Evolutionary conservation across 306 rosid genomes (phyloP).

Genomic region (Trifolium fragiferum): DNA sequence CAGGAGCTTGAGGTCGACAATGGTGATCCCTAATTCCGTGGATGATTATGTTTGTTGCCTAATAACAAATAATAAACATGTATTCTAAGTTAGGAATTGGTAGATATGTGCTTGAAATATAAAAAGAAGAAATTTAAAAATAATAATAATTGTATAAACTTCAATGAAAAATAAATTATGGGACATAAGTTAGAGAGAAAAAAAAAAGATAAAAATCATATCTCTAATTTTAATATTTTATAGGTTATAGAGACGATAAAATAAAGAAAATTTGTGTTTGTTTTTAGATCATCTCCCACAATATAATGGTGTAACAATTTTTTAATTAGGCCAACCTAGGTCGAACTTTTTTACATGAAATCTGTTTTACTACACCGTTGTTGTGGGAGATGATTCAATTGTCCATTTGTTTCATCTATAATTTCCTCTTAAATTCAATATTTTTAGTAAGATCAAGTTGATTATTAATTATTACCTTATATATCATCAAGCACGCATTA

Average conservation of each 20-base stretch:
- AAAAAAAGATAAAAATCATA: background rate
- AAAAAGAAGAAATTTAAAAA: background rate
- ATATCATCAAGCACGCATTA: constrained; percentile 44
- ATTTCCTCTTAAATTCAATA: background rate
- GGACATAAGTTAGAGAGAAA: background rate
- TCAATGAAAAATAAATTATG: background rate
- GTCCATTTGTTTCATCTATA: background rate
- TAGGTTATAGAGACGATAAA: background rate
- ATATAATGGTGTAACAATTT: no score
- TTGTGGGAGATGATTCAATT: background rate
- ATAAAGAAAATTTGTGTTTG: background rate
- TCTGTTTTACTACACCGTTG: background rate
- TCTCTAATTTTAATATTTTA: background rate
- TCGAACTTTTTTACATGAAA: no score
- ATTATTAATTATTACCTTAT: constrained; percentile 30
- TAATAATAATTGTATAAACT: background rate
- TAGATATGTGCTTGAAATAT: background rate
- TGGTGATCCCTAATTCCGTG: constrained; percentile 39
- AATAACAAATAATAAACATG: constrained; percentile 10
- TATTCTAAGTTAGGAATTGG: background rate
- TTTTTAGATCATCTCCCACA: background rate
- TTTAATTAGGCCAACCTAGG: background rate
- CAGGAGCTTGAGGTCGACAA: constrained; percentile 41
- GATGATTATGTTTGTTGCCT: constrained; percentile 44
- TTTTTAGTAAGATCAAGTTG: background rate